These are phyloP conservation scores for Ascochyta fabae DNA, from an alignment of 2,329 filamentous ascomycete genomes.

Conservation along the genomic window DNA sequence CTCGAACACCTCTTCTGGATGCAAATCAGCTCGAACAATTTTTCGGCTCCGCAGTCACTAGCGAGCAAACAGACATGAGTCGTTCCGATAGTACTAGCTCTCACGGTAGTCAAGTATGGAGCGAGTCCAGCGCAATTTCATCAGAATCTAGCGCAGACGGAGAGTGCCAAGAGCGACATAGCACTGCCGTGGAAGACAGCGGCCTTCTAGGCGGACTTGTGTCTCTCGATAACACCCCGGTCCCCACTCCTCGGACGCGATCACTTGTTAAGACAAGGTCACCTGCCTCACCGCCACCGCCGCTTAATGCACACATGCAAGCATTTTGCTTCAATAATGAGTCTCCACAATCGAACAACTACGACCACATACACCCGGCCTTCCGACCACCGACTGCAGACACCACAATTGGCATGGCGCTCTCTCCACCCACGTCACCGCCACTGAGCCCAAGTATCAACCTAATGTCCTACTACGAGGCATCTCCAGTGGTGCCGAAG, in stretches of 20 bases:
- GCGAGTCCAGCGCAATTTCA: slow-evolving; percentile 37
- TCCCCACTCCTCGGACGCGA: slow-evolving; percentile 8
- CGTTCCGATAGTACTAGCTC: slow-evolving; percentile 41
- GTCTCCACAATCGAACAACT: neutral
- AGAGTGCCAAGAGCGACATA: slow-evolving; percentile 20
- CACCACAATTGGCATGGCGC: slow-evolving; percentile 20
- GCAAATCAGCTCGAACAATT: slow-evolving; percentile 26
- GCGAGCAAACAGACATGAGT: slow-evolving; percentile 17
- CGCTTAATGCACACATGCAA: slow-evolving; percentile 1
- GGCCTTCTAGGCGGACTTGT: slow-evolving; percentile 41
- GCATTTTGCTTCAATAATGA: slow-evolving; percentile 10
- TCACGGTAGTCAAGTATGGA: slow-evolving; percentile 37
- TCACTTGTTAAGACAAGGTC: slow-evolving; percentile 1
- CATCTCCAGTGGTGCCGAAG: neutral
- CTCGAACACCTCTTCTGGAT: slow-evolving; percentile 34
- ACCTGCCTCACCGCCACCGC: neutral
- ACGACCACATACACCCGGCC: slow-evolving; percentile 9
- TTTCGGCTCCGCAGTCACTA: slow-evolving; percentile 8
- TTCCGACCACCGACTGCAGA: slow-evolving; percentile 6
- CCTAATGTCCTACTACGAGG: neutral
- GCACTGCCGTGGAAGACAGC: slow-evolving; percentile 29
- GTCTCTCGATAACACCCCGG: slow-evolving; percentile 23
- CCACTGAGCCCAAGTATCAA: slow-evolving; percentile 5
- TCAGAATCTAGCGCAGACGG: slow-evolving; percentile 38
- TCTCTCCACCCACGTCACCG: slow-evolving; percentile 21